A percentile compares a stretch with the other conserved stretches of the same genome.
phyloP scores from a whole-genome alignment of 148 eudicot species.

The Simmondsia chinensis region DNA sequence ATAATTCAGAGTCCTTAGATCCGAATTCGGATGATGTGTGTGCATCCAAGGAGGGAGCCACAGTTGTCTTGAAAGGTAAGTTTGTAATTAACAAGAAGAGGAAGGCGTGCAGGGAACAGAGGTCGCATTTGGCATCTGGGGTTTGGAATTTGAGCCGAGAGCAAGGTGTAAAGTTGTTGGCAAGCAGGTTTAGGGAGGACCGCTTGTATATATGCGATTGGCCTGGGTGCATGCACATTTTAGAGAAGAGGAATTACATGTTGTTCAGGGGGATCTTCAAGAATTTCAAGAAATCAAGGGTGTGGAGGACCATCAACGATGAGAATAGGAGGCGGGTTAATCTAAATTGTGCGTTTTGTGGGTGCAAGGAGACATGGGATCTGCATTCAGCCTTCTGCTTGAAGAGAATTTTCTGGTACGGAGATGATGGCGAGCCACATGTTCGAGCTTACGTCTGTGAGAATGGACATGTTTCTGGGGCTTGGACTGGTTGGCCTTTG shows the following conservation, averaged over 20 bases:
- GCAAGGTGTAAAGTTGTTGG: slow-evolving; percentile 75
- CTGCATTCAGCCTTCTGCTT: slow-evolving; percentile 88
- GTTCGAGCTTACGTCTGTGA: slow-evolving; percentile 92
- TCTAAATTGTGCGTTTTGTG: slow-evolving; percentile 67
- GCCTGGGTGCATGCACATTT: slow-evolving; percentile 86
- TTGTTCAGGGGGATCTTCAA: slow-evolving; percentile 78
- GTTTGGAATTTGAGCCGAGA: slow-evolving; percentile 70
- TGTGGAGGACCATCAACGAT: slow-evolving; percentile 89
- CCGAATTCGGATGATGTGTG: background rate
- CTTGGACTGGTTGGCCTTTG: slow-evolving; percentile 88
- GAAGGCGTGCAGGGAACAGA: slow-evolving; percentile 10
- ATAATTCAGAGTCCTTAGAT: slow-evolving; percentile 34
- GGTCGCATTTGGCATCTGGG: slow-evolving; percentile 69
- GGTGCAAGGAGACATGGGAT: slow-evolving; percentile 67
- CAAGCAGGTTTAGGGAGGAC: slow-evolving; percentile 71
- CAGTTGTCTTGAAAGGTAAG: background rate
- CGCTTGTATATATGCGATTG: slow-evolving; percentile 77
- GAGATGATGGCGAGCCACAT: slow-evolving; percentile 90
- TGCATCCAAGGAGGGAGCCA: background rate
- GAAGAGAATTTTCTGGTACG: slow-evolving; percentile 75
- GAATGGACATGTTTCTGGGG: slow-evolving; percentile 99
- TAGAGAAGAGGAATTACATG: slow-evolving; percentile 81
- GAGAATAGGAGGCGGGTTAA: slow-evolving; percentile 48
- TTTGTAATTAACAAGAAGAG: slow-evolving; percentile 22
- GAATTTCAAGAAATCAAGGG: slow-evolving; percentile 68